Conservation (phyloP, 108 stramenopile species). For the Fragilariopsis cylindrus region DNA sequence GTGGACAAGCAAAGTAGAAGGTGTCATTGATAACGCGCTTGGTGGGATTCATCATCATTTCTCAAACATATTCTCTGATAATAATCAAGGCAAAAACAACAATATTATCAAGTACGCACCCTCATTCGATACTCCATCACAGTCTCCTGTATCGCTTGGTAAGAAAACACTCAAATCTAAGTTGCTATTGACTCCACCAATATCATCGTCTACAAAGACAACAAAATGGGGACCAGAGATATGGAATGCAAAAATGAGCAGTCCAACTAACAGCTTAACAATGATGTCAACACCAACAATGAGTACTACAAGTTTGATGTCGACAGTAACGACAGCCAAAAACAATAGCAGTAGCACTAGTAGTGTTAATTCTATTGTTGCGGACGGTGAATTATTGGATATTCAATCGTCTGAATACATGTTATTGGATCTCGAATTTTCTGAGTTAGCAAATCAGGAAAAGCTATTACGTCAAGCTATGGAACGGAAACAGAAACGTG, state of each 20-base stretch:
- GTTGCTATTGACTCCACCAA: no score
- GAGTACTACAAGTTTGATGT: neutral
- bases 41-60: neutral
- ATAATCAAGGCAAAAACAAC: neutral
- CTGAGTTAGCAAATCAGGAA: neutral
- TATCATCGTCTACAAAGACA: neutral
- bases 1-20: neutral
- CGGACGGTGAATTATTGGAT: no score
- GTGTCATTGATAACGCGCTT: neutral
- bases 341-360: neutral
- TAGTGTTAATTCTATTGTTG: no score
- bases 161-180: neutral
- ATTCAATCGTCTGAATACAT: no score
- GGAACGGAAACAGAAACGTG: neutral
- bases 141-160: neutral
- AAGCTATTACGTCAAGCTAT: neutral
- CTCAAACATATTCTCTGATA: neutral
- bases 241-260: neutral
- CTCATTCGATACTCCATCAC: neutral
- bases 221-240: slow-evolving; percentile 1
- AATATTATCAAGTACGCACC: neutral
- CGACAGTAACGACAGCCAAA: neutral
- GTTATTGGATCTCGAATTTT: neutral
- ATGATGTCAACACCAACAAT: neutral
- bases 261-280: neutral